Percentiles rank a stretch among this genome's conserved stretches.
Conservation (phyloP, 352 stramenopile genomes). For the Elongisporangium undulatum region DNA sequence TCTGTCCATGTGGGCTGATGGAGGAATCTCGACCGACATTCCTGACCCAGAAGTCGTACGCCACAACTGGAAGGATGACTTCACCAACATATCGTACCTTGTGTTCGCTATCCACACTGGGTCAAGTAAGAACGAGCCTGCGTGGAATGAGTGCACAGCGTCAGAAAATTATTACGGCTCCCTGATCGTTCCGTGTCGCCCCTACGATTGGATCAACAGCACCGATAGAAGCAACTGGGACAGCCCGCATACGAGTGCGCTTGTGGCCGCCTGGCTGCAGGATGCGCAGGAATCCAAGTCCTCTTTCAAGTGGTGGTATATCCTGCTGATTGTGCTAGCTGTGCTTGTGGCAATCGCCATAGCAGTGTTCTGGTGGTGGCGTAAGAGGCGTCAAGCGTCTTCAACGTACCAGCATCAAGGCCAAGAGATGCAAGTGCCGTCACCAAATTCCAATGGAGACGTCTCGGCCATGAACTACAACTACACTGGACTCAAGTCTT, state of each 20-base stretch:
- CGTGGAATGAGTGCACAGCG: slow-evolving; percentile 10
- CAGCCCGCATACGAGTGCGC: slow-evolving; percentile 1
- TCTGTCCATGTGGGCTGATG: background rate
- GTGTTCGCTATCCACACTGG: slow-evolving; percentile 25
- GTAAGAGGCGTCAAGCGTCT: background rate
- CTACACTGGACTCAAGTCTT: background rate
- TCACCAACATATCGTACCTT: slow-evolving; percentile 11
- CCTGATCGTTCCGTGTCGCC: slow-evolving; percentile 9
- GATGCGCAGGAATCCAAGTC: background rate
- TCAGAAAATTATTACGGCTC: background rate
- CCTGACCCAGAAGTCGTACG: background rate
- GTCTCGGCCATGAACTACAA: background rate
- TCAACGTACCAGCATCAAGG: background rate
- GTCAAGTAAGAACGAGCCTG: slow-evolving; percentile 11
- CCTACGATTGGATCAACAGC: slow-evolving; percentile 1
- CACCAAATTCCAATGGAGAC: background rate
- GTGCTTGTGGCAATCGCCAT: slow-evolving; percentile 13
- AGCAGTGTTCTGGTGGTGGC: slow-evolving; percentile 2
- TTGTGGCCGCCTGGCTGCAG: slow-evolving; percentile 14
- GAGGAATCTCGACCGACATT: background rate
- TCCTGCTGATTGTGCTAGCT: background rate
- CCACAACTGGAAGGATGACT: background rate
- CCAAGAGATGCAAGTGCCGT: background rate
- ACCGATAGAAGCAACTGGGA: slow-evolving; percentile 7
- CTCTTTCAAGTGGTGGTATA: slow-evolving; percentile 1